These are phyloP conservation scores for Peronospora belbahrii DNA, from an alignment of 352 stramenopile species.

Conservation along the genomic window DNA sequence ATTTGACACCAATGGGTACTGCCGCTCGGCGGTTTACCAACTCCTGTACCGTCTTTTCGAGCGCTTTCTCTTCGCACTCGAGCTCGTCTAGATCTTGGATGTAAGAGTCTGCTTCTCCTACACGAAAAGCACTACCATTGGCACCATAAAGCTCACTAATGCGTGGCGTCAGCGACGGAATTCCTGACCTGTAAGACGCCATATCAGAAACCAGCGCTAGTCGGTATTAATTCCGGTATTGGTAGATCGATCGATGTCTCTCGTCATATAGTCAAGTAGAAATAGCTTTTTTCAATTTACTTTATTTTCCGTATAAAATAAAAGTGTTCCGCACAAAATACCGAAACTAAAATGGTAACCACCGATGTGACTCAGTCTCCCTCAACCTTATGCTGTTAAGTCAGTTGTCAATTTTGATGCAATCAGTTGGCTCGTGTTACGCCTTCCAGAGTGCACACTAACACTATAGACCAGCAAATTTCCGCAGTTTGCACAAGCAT, in stretches of 20 bases:
- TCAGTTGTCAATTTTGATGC: conserved; percentile 11
- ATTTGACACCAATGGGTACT: conserved; percentile 52
- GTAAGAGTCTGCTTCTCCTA: conserved; percentile 40
- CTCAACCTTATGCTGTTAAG: no score
- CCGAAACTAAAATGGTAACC: not conserved
- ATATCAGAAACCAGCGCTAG: not conserved
- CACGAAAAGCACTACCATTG: conserved; percentile 29
- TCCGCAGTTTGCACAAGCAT: conserved; percentile 41
- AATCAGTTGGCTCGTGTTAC: conserved; percentile 48
- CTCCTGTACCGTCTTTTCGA: conserved; percentile 42
- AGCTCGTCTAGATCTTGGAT: conserved; percentile 43
- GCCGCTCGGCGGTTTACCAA: conserved; percentile 44
- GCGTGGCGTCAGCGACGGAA: conserved; percentile 35
- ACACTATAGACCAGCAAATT: conserved; percentile 68
- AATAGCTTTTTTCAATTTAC: conserved; percentile 10
- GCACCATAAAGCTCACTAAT: conserved; percentile 56
- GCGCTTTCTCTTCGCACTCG: conserved; percentile 45
- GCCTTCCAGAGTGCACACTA: conserved; percentile 52
- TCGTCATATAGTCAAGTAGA: not conserved
- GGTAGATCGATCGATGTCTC: no score
- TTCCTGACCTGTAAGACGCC: conserved; percentile 11
- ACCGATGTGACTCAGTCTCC: not conserved
- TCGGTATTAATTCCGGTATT: not conserved
- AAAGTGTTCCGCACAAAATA: conserved; percentile 6
- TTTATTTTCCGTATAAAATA: conserved; percentile 21